Conservation (phyloP, 169 alveolate genomes). For the Eimeria necatrix region DNA sequence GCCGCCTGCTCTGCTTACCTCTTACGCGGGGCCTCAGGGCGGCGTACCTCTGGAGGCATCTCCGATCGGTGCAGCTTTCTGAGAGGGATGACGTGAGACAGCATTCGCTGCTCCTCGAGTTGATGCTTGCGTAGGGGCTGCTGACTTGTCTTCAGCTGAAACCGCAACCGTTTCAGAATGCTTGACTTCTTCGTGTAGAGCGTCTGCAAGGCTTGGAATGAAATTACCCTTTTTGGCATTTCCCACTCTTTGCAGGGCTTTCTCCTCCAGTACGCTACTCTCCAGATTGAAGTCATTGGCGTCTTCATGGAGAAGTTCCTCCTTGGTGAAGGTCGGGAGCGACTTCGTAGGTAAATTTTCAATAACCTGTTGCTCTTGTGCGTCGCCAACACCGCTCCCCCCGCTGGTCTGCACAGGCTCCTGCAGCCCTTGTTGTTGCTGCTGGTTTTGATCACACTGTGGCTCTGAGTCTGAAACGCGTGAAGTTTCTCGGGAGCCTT, state of each 20-base stretch:
- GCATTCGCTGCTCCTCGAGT: neutral
- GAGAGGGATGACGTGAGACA: neutral
- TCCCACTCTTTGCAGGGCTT: neutral
- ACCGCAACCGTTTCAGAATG: constrained; percentile 36
- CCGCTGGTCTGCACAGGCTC: neutral
- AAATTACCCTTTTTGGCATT: neutral
- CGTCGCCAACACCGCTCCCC: neutral
- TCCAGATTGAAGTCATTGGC: neutral
- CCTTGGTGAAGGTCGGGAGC: constrained; percentile 23
- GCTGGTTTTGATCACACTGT: no score
- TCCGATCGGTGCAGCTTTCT: neutral
- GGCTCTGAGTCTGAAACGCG: no score
- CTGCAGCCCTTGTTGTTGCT: neutral
- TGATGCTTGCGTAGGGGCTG: constrained; percentile 5
- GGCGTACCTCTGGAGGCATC: constrained; percentile 75
- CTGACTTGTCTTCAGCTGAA: neutral
- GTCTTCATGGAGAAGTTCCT: constrained; percentile 27
- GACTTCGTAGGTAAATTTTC: neutral
- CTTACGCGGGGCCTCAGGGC: constrained; percentile 68
- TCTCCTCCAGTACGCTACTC: neutral
- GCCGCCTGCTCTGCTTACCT: constrained; percentile 76
- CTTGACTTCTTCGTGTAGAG: neutral
- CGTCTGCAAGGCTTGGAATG: neutral
- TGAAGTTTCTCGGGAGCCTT: no score
- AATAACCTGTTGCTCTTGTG: neutral